Percentiles rank a stretch among this genome's conserved stretches.
Conservation (phyloP, 2,329 filamentous ascomycete genomes). For the Mycocentrospora acerina region DNA sequence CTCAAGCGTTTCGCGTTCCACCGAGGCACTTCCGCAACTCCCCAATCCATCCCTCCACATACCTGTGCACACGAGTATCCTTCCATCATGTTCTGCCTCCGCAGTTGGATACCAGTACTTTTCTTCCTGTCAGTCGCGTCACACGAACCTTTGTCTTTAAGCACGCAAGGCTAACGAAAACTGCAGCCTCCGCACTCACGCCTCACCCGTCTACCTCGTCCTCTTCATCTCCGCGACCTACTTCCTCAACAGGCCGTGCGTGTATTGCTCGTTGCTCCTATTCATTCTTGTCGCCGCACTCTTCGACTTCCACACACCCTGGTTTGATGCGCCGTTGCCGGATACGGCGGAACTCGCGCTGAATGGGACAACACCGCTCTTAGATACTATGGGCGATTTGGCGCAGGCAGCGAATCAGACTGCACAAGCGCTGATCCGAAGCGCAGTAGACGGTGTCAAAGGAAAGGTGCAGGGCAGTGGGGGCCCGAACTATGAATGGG, state of each 20-base stretch:
- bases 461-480: slow-evolving; percentile 58
- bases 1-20: neutral
- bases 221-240: slow-evolving; percentile 80
- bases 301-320: slow-evolving; percentile 88
- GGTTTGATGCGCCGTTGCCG: slow-evolving; percentile 76
- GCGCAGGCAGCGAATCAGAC: slow-evolving; percentile 64
- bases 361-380: slow-evolving; percentile 42
- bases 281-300: slow-evolving; percentile 94
- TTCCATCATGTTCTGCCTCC: slow-evolving; percentile 63
- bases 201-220: slow-evolving; percentile 52
- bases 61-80: slow-evolving; percentile 12
- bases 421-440: slow-evolving; percentile 31
- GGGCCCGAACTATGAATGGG: slow-evolving; percentile 71
- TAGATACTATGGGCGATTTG: slow-evolving; percentile 64
- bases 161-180: slow-evolving; percentile 8
- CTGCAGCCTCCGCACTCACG: slow-evolving; percentile 44
- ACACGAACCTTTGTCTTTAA: neutral
- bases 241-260: slow-evolving; percentile 92
- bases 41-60: neutral
- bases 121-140: slow-evolving; percentile 52
- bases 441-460: slow-evolving; percentile 29
- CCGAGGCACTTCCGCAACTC: slow-evolving; percentile 1
- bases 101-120: slow-evolving; percentile 56
- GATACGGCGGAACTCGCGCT: slow-evolving; percentile 34
- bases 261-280: slow-evolving; percentile 96